These are phyloP conservation scores for Melanogaster broomeanus DNA, from an alignment of 768 basidiomycete species.

Conservation along the genomic window DNA sequence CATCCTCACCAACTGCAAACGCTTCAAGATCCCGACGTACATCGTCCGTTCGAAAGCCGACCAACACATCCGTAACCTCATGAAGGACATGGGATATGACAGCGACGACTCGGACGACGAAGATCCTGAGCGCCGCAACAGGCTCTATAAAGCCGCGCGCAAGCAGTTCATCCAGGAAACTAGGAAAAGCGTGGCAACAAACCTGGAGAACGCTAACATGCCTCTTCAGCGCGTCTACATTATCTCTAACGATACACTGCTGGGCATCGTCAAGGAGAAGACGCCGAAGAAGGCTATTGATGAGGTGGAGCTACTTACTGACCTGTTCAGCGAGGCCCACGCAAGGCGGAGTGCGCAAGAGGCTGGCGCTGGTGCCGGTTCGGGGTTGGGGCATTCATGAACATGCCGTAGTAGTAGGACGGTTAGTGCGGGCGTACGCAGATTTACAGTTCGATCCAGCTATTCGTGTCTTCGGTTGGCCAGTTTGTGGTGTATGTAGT, in stretches of 20 bases:
- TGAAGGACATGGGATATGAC: conserved; percentile 26
- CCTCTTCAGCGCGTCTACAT: conserved; percentile 28
- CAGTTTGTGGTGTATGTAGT: no score
- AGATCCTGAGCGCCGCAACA: conserved; percentile 1
- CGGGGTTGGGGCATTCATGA: no score
- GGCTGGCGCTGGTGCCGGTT: no score
- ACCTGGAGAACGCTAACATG: conserved; percentile 19
- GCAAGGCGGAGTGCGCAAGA: no score
- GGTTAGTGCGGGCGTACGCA: no score
- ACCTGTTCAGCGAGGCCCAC: conserved; percentile 11
- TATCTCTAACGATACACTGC: conserved; percentile 20
- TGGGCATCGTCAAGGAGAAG: conserved; percentile 10
- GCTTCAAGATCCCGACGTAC: conserved; percentile 33
- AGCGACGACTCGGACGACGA: conserved; percentile 18
- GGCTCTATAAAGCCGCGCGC: conserved; percentile 14
- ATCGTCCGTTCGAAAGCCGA: conserved; percentile 41
- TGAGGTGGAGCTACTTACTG: conserved; percentile 11
- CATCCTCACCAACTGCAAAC: conserved; percentile 32
- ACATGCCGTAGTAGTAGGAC: no score
- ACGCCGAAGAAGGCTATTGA: conserved; percentile 14
- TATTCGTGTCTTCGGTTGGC: no score
- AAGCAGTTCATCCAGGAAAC: conserved; percentile 24
- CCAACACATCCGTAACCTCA: conserved; percentile 27
- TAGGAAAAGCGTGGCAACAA: conserved; percentile 14
- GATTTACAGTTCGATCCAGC: no score